Base-by-base conservation (phyloP, 1,284 basidiomycete species). In the Crucibulum parvulum region DNA sequence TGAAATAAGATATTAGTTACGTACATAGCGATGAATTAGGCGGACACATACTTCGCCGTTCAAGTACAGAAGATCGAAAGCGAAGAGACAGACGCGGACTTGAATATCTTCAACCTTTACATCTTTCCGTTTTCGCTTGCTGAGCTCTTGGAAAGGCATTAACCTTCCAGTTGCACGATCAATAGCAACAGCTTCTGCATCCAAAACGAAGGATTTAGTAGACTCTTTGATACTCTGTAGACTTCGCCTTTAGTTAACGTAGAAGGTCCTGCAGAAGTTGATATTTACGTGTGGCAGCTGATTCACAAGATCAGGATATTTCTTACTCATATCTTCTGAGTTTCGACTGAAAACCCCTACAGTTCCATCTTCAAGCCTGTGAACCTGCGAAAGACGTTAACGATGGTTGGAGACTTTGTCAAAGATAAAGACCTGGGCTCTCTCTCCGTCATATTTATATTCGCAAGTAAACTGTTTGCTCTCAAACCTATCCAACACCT, bases 381-480 rank as follows among this genome's bases (percentile, higher is more conserved):
- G 96, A 3, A 96, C 91, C 86, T 93, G 69, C 16, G 51, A 36
- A 48, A 39, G 48, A 36, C 34, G 4, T 51, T 52, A 13, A 11
- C 34, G 18, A 6, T 39, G 58, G 4, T 15, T 38, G 9, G 15
- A 38, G 45, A 45, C 15, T 41, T 15, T 13, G 37, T 24, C 34
- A 15, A 55, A 45, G 9, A 38, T 7, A 66, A 78, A 39, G 53
- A 91, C 91, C 82, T 98, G 96, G 11, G 98, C 98, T 56, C 98
- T 90, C 77, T 99, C 98, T 8, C 98, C 98, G 68, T 99, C 98
- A 71, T 99, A 99, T 78, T 99, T 99, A 81, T 99, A 99, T 80
- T 99, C 98, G 79, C 97, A 99, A 5, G 98, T 99, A 75, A 99
- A 99, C 51, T 87, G 87, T 76, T 96, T 96, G 69, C 90, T 91